Evolutionary conservation across 192 early-diverging fungal genomes (phyloP).

Genomic region (Coemansia reversa): DNA sequence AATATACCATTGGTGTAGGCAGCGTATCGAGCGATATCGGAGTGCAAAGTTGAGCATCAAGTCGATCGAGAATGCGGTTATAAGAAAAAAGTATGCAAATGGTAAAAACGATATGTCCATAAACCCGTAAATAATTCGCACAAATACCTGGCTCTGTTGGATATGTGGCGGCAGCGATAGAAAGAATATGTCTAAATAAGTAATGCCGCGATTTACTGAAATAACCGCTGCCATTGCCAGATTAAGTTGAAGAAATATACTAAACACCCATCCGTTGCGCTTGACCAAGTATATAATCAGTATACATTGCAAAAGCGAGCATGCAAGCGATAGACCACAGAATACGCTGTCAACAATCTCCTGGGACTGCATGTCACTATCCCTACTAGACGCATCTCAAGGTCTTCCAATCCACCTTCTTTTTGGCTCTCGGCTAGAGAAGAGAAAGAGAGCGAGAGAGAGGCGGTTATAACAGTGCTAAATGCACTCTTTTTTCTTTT

Average conservation of each 20-base stretch:
- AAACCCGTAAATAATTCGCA: constrained; percentile 54
- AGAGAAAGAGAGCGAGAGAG: not conserved
- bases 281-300: constrained; percentile 42
- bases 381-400: constrained; percentile 9
- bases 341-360: constrained; percentile 45
- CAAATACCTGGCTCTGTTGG: constrained; percentile 37
- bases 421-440: not conserved
- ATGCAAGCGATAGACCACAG: constrained; percentile 44
- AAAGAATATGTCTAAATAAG: constrained; percentile 54
- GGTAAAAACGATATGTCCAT: constrained; percentile 54
- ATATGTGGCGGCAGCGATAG: constrained; percentile 25
- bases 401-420: not conserved
- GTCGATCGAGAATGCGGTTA: constrained; percentile 54
- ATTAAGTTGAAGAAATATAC: constrained; percentile 50
- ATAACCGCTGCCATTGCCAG: constrained; percentile 51
- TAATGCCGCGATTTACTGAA: constrained; percentile 48
- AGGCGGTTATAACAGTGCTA: not conserved
- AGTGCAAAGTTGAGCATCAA: constrained; percentile 53
- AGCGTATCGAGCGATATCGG: constrained; percentile 44
- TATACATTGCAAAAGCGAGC: constrained; percentile 44
- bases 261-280: constrained; percentile 51
- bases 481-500: not conserved
- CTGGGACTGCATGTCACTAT: constrained; percentile 42
- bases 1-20: constrained; percentile 46
- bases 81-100: constrained; percentile 53